Evolutionary conservation across 495 filamentous ascomycete species (phyloP), one percentile per base, ranked within the genome.

Genomic region (Tuber magnatum): DNA sequence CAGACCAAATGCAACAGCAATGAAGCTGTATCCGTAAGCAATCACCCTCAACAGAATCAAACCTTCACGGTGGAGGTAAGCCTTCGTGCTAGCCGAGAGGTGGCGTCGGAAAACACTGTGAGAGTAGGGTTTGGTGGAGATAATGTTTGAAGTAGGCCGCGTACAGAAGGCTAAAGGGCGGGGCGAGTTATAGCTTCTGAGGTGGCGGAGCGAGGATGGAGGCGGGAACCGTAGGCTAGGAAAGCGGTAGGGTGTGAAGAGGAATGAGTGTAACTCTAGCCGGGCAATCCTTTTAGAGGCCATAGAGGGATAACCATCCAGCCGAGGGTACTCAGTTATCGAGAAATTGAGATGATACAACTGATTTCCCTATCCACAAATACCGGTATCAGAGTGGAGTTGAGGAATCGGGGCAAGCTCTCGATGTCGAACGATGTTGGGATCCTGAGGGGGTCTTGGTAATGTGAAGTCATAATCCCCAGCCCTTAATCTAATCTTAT

Each of bases 21-120:
- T 56, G 39, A 42, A n/a, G 38, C 51, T 72, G 79, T 80, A 81
- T 43, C 79, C 79, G 70, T 70, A 72, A 35, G 70, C 40, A 8
- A 80, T 39, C 43, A 80, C 56, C 28, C 78, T 69, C 0, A 74
- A 74, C 40, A 78, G 71, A 42, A 74, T 74, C 41, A 80, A 61
- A 40, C 78, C 71, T 38, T 80, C 79, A n/a, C 74, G 78, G 32
- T 48, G 44, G 22, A 80, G 74, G 75, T 81, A 80, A 35, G 75
- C 74, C 70, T 77, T 80, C 12, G 79, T 74, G 40, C 71, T 35
- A 5, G 78, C 78, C 48, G 78, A 80, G 35, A 80, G 74, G 74
- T 74, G 48, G 46, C 79, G 77, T 72, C 71, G 71, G 42, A 56
- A 20, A 28, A 61, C 41, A 32, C 20, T 18, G 71, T 75, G 71